Percentiles rank a stretch among this genome's conserved stretches.
phyloP scores from a whole-genome alignment of 2,329 filamentous ascomycete species.

The Pseudogymnoascus sp. region DNA sequence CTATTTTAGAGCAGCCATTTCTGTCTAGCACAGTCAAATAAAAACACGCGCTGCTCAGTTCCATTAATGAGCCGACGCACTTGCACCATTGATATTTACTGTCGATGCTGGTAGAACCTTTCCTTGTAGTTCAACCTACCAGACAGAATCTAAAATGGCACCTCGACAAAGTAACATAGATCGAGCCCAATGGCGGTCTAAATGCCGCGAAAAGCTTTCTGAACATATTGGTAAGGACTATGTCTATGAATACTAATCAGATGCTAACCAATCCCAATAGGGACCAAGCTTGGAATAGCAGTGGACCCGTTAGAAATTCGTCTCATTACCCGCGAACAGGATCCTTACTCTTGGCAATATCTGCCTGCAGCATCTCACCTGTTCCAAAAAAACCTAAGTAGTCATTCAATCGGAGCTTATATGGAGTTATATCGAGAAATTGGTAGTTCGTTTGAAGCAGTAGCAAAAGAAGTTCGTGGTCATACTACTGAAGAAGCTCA shows the following conservation, averaged over 20 bases:
- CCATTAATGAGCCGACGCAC: not conserved
- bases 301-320: not conserved
- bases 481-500: not conserved
- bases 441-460: not conserved
- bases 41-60: not conserved
- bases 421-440: not conserved
- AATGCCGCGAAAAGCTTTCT: not conserved
- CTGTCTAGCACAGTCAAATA: not conserved
- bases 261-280: not conserved
- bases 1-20: not conserved
- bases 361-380: not conserved
- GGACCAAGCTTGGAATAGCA: not conserved
- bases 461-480: conserved; percentile 14
- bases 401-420: not conserved
- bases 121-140: not conserved
- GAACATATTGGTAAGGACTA: not conserved
- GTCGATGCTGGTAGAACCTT: not conserved
- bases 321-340: not conserved
- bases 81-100: not conserved
- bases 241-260: not conserved
- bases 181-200: not conserved
- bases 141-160: not conserved
- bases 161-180: not conserved
- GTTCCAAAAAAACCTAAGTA: not conserved
- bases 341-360: not conserved